Percentiles rank a stretch among this genome's conserved stretches.
These are phyloP conservation scores for Annulohypoxylon maeteangense DNA, from an alignment of 495 filamentous ascomycete species.

Conservation along the genomic window DNA sequence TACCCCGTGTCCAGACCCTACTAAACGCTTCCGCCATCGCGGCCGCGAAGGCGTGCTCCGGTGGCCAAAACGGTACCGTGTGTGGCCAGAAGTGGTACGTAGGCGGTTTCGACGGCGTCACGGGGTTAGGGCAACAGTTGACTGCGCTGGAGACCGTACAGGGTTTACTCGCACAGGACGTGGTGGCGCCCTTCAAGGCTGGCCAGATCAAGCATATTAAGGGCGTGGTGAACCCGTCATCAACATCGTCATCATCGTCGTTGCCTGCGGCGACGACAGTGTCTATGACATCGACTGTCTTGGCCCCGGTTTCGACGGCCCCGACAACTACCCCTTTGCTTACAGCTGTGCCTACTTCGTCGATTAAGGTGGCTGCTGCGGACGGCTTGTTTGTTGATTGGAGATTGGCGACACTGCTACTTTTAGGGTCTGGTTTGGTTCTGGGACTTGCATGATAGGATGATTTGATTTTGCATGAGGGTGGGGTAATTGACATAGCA, in stretches of 20 bases:
- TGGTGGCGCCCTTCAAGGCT: slow-evolving; percentile 51
- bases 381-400: slow-evolving; percentile 4
- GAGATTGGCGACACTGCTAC: slow-evolving; percentile 9
- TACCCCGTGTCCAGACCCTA: slow-evolving; percentile 57
- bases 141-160: slow-evolving; percentile 75
- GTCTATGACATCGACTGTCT: slow-evolving; percentile 1
- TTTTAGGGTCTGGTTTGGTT: slow-evolving; percentile 7
- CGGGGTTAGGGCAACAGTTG: slow-evolving; percentile 77
- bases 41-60: slow-evolving; percentile 73
- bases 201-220: slow-evolving; percentile 56
- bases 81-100: slow-evolving; percentile 80
- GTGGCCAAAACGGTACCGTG: slow-evolving; percentile 62
- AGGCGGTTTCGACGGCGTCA: slow-evolving; percentile 66
- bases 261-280: background rate
- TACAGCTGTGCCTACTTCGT: slow-evolving; percentile 15
- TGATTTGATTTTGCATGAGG: slow-evolving; percentile 17
- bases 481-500: slow-evolving; percentile 13
- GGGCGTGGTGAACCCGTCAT: slow-evolving; percentile 37
- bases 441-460: slow-evolving; percentile 22
- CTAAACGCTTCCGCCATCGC: slow-evolving; percentile 69
- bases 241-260: background rate
- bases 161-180: slow-evolving; percentile 59
- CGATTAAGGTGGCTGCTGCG: slow-evolving; percentile 25
- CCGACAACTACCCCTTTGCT: background rate
- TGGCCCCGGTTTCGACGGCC: slow-evolving; percentile 3